Evolutionary conservation across 2,329 filamentous ascomycete genomes (phyloP).

Genomic region (Coniochaeta sp.): DNA sequence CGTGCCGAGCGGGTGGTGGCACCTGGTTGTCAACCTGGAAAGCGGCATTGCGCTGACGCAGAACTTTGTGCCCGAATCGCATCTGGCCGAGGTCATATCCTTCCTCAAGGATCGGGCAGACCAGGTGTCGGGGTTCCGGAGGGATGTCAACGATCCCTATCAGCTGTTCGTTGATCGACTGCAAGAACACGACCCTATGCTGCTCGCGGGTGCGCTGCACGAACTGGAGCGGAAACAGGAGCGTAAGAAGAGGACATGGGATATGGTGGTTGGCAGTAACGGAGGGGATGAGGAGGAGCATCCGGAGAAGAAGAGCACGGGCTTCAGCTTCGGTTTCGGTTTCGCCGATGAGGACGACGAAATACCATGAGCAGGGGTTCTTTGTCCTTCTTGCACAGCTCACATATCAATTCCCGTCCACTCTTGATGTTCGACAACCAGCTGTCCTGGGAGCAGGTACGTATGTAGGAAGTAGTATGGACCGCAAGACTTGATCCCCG

Average conservation of each 20-base stretch:
- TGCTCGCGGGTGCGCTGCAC: slow-evolving; percentile 58
- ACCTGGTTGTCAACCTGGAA: slow-evolving; percentile 86
- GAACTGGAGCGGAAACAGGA: slow-evolving; percentile 56
- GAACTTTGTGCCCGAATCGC: slow-evolving; percentile 80
- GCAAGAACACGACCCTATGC: slow-evolving; percentile 51
- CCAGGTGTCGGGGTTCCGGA: slow-evolving; percentile 80
- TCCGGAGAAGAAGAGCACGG: slow-evolving; percentile 22
- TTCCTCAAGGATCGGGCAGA: slow-evolving; percentile 78
- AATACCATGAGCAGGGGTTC: slow-evolving; percentile 24
- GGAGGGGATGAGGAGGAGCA: slow-evolving; percentile 20
- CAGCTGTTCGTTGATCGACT: slow-evolving; percentile 67
- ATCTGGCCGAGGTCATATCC: slow-evolving; percentile 66
- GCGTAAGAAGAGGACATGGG: slow-evolving; percentile 79
- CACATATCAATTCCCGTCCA: too few species aligned
- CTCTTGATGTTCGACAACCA: too few species aligned
- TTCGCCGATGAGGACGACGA: slow-evolving; percentile 43
- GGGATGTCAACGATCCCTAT: slow-evolving; percentile 65
- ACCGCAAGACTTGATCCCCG: neutral
- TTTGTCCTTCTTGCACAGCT: neutral
- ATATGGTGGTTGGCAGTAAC: slow-evolving; percentile 59
- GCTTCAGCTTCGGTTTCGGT: slow-evolving; percentile 51
- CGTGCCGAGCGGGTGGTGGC: slow-evolving; percentile 94
- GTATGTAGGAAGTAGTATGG: too few species aligned
- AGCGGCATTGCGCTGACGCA: slow-evolving; percentile 84
- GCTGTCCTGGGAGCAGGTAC: too few species aligned